These are phyloP conservation scores for Fraxinus dipetala DNA, from an alignment of 305 asterid species.

Conservation along the genomic window DNA sequence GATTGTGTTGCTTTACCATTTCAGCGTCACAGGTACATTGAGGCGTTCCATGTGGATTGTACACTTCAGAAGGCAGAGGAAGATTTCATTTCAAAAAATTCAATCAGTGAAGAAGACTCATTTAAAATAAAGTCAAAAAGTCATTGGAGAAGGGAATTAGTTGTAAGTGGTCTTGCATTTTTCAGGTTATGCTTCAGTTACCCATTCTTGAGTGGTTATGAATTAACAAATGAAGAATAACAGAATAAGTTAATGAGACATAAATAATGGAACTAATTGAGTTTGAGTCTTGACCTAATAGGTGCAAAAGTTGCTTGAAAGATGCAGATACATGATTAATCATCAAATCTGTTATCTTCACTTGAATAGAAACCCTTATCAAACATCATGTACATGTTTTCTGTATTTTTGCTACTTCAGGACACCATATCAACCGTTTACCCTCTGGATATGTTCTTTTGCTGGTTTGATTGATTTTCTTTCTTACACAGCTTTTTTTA, in stretches of 20 bases:
- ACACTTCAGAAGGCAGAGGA: slow-evolving; percentile 70
- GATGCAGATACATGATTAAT: not conserved
- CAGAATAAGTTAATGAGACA: not conserved
- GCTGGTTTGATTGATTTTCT: not conserved
- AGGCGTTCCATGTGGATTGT: slow-evolving; percentile 80
- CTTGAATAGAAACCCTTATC: not conserved
- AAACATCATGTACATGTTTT: not conserved
- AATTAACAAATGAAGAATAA: not conserved
- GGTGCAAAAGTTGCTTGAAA: not conserved
- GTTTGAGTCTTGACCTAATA: not conserved
- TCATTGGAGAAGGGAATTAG: slow-evolving; percentile 75
- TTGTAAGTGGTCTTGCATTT: slow-evolving; percentile 60
- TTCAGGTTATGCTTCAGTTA: slow-evolving; percentile 6
- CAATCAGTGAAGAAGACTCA: slow-evolving; percentile 42
- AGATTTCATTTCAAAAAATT: slow-evolving; percentile 47
- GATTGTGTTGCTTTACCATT: slow-evolving; percentile 24
- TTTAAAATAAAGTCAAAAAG: slow-evolving; percentile 50
- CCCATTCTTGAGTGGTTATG: not conserved
- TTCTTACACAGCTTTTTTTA: not conserved
- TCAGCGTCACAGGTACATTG: slow-evolving; percentile 80
- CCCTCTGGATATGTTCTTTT: not conserved
- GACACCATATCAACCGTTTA: not conserved
- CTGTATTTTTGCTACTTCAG: not conserved
- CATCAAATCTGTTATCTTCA: not conserved
- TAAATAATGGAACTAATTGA: not conserved